Percentiles rank a stretch among this genome's conserved stretches.
phyloP scores from a whole-genome alignment of 495 filamentous ascomycete species.

The Hypoxylon crocopeplum region DNA sequence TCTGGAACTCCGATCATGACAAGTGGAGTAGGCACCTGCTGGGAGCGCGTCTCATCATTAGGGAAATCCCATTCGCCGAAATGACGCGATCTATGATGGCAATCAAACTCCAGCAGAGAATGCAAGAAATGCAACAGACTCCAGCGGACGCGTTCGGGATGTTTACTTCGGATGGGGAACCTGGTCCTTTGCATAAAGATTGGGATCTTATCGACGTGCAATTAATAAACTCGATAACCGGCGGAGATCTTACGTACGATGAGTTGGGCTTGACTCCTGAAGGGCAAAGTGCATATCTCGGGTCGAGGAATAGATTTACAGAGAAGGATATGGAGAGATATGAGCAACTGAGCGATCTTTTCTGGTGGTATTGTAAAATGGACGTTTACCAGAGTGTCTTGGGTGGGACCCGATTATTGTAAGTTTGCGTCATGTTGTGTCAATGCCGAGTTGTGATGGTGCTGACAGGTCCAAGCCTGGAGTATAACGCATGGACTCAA shows the following conservation, averaged over 20 bases:
- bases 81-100: conserved; percentile 73
- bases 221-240: conserved; percentile 48
- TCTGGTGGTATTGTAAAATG: conserved; percentile 97
- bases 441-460: conserved; percentile 1
- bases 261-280: conserved; percentile 41
- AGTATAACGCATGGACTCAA: conserved; percentile 79
- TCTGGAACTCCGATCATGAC: conserved; percentile 90
- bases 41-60: conserved; percentile 81
- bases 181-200: conserved; percentile 36
- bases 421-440: conserved; percentile 48
- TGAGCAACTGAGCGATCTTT: conserved; percentile 83
- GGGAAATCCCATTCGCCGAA: conserved; percentile 78
- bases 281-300: conserved; percentile 31
- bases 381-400: conserved; percentile 90
- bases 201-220: conserved; percentile 46
- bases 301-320: conserved; percentile 53
- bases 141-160: conserved; percentile 31
- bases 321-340: conserved; percentile 78
- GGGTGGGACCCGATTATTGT: conserved; percentile 86
- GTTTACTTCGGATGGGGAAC: conserved; percentile 33
- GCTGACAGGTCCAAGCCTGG: conserved; percentile 63
- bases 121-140: conserved; percentile 38
- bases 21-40: conserved; percentile 95
- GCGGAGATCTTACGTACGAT: conserved; percentile 44
- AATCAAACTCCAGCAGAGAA: conserved; percentile 54